Evolutionary conservation across 2,329 filamentous ascomycete species (phyloP), one percentile per base, ranked within the genome.

Genomic region (Ophiostoma sp.): DNA sequence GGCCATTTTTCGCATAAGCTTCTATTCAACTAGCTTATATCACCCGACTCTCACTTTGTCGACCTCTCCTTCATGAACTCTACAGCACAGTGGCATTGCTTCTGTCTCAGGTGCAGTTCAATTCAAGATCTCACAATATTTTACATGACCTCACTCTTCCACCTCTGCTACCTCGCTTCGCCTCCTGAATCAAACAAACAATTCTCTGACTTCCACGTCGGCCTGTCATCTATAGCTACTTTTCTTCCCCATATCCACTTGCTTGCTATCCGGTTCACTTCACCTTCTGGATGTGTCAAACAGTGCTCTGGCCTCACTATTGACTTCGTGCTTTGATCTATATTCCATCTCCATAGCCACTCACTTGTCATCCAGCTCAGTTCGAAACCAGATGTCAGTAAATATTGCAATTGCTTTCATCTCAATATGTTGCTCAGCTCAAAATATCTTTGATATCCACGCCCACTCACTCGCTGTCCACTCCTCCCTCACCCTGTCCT

Each of bases 391-490:
- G n/a, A n/a, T n/a, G n/a, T n/a, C n/a, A 48, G 19, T 6, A 19
- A 48, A 2, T 15, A 48, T 17, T 15, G 15, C 2, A 6, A 4
- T 48, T 17, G 3, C 2, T 3, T 28, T 15, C 57, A 36, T 19
- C 25, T 15, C 17, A n/a, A 33, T 25, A 28, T 33, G n/a, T n/a
- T n/a, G n/a, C n/a, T n/a, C n/a, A n/a, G n/a, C n/a, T n/a, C 25
- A n/a, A 45, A 15, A 36, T 36, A 36, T 36, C 28, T 55, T 79
- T 78, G 1, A 50, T 78, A 79, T 78, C 52, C 5, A 5, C 12
- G n/a, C 17, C 79, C 79, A 78, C 75, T 78, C 75, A 80, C 80
- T 52, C 63, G 36, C 17, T 52, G 17, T 66, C 55, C 36, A 12
- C 36, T 15, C 3, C 61, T 3, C 1, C 11, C 11, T 66, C 22